A percentile compares a stretch with the other conserved stretches of the same genome.
Evolutionary conservation across 164 flowering plant species (phyloP).

Genomic region (Liquidambar formosana): DNA sequence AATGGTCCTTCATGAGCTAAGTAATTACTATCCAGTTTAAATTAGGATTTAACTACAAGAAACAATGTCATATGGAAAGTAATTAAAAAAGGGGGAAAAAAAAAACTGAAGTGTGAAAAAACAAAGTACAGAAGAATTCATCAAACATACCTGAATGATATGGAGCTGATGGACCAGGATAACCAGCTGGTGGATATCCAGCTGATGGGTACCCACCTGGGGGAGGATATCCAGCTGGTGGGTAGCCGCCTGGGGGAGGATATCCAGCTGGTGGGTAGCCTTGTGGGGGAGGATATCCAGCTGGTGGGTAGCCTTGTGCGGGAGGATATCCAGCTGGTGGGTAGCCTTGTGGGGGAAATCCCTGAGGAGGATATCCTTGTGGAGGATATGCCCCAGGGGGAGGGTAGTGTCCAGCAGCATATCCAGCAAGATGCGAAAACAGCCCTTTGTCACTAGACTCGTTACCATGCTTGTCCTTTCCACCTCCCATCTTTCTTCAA

Average conservation of each 20-base stretch:
- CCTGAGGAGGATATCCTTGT: constrained; percentile 9
- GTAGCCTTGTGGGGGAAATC: constrained; percentile 19
- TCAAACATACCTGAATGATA: constrained; percentile 26
- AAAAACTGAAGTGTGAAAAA: too few relatives aligned
- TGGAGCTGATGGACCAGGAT: constrained; percentile 34
- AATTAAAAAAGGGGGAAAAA: too few relatives aligned
- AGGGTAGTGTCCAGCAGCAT: constrained; percentile 36
- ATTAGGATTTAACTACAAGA: too few relatives aligned
- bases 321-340: constrained; percentile 29
- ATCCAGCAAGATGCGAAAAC: constrained; percentile 38
- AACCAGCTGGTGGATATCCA: constrained; percentile 33
- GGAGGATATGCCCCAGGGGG: constrained; percentile 24
- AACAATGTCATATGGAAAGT: too few relatives aligned
- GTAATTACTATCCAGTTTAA: too few relatives aligned
- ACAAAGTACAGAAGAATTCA: neutral
- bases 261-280: constrained; percentile 29
- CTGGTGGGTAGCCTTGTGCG: constrained; percentile 12
- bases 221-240: constrained; percentile 31
- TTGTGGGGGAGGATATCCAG: constrained; percentile 24
- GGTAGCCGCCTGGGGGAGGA: constrained; percentile 27
- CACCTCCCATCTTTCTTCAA: constrained; percentile 30
- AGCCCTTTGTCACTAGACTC: constrained; percentile 44
- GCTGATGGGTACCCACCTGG: constrained; percentile 29
- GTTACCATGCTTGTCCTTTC: constrained; percentile 20
- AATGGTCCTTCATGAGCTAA: too few relatives aligned